Evolutionary conservation across 2,329 filamentous ascomycete species (phyloP).

Genomic region (Zymoseptoria pseudotritici): DNA sequence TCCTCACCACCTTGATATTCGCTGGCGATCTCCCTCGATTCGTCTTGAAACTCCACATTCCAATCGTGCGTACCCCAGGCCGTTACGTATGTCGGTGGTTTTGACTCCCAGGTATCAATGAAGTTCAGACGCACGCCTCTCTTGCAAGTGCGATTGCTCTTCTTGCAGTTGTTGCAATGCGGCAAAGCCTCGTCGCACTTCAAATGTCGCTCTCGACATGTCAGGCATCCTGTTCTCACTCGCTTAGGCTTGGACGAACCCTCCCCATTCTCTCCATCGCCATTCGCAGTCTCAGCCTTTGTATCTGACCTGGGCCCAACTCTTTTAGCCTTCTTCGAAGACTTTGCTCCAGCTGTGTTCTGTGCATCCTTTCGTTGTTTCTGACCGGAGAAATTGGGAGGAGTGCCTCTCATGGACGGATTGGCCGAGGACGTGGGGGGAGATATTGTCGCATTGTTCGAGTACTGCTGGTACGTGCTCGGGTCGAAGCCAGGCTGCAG

Average conservation of each 20-base stretch:
- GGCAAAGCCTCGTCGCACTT: constrained; percentile 77
- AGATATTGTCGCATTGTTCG: constrained; percentile 8
- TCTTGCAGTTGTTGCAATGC: constrained; percentile 70
- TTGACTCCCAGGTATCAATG: constrained; percentile 70
- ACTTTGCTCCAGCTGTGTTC: constrained; percentile 17
- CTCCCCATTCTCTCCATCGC: constrained; percentile 26
- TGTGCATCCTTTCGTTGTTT: constrained; percentile 26
- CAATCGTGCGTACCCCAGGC: constrained; percentile 55
- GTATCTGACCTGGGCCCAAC: constrained; percentile 22
- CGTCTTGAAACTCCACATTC: constrained; percentile 73
- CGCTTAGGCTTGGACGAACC: constrained; percentile 61
- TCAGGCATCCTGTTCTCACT: constrained; percentile 83
- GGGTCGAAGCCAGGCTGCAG: constrained; percentile 74
- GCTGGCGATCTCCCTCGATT: constrained; percentile 81
- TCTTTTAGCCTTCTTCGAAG: constrained; percentile 27
- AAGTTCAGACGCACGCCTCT: constrained; percentile 85
- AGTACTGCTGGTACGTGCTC: constrained; percentile 36
- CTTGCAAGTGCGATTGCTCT: constrained; percentile 79
- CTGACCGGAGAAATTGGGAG: constrained; percentile 8
- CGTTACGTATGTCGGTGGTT: constrained; percentile 52
- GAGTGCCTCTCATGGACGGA: constrained; percentile 5
- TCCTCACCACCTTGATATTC: constrained; percentile 76
- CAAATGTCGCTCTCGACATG: constrained; percentile 79
- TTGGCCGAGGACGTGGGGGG: constrained; percentile 9
- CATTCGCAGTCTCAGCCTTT: constrained; percentile 20